phyloP scores from a whole-genome alignment of 148 eudicot genomes.

The Diospyros kaki region DNA sequence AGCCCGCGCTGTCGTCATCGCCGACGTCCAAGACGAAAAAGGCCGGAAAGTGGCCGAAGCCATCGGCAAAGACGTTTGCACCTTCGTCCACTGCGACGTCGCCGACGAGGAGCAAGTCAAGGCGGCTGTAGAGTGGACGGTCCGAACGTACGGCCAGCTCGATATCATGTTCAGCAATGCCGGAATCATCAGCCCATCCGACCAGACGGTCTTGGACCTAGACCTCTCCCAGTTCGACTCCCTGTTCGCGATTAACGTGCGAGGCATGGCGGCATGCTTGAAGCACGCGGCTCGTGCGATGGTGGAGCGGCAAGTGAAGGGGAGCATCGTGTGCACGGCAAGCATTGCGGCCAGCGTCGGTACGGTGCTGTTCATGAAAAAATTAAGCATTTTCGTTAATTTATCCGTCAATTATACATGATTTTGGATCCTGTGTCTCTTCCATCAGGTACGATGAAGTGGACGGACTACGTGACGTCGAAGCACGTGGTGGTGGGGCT shows the following conservation, averaged over 20 bases:
- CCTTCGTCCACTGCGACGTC: constrained; percentile 26
- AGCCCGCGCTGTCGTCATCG: constrained; percentile 18
- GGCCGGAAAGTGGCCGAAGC: constrained; percentile 20
- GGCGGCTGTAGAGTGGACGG: constrained; percentile 20
- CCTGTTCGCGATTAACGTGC: constrained; percentile 12
- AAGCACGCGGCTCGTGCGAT: constrained; percentile 26
- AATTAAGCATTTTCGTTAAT: no score
- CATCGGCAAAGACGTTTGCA: constrained; percentile 21
- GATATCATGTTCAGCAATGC: constrained; percentile 34
- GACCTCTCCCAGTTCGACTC: constrained; percentile 15
- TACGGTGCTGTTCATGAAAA: no score
- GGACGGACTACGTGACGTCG: constrained; percentile 20
- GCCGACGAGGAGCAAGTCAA: constrained; percentile 21
- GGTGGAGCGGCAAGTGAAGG: constrained; percentile 18
- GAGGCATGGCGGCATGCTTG: constrained; percentile 19
- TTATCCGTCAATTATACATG: no score
- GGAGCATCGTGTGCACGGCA: constrained; percentile 25
- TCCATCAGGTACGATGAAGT: not conserved
- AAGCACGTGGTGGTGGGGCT: constrained; percentile 29
- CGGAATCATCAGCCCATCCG: constrained; percentile 7
- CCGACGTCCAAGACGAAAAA: constrained; percentile 24
- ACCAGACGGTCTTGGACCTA: constrained; percentile 18
- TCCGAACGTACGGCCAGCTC: constrained; percentile 19
- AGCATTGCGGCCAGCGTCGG: constrained; percentile 18
- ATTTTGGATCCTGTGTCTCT: no score